Conservation (phyloP, 805 yeast genomes). For the Kodamaea jinghongensis region DNA sequence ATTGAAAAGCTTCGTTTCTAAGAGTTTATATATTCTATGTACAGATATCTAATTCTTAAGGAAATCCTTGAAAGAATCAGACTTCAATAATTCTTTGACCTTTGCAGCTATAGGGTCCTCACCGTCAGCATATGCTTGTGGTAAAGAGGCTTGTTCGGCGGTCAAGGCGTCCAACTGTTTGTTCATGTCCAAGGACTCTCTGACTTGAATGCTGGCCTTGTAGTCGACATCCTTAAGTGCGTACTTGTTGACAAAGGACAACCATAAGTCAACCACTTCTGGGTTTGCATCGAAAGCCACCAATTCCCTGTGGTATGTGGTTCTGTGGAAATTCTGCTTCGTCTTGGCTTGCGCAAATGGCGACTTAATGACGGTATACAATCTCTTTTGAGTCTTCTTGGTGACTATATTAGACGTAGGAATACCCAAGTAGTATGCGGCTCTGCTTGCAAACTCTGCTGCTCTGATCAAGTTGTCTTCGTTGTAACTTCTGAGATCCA, state of each 20-base stretch:
- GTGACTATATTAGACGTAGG: constrained; percentile 77
- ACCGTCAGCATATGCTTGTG: constrained; percentile 31
- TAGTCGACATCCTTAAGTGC: constrained; percentile 80
- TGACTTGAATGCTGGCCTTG: constrained; percentile 58
- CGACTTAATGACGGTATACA: constrained; percentile 91
- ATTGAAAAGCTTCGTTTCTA: no score
- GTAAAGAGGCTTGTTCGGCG: constrained; percentile 27
- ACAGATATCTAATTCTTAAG: constrained; percentile 4
- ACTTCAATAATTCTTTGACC: constrained; percentile 67
- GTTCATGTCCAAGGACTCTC: constrained; percentile 36
- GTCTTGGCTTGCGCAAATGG: constrained; percentile 94
- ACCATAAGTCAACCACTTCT: constrained; percentile 78
- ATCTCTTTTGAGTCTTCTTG: constrained; percentile 67
- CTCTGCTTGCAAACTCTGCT: constrained; percentile 83
- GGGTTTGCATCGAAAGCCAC: constrained; percentile 82
- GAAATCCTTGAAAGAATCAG: constrained; percentile 57
- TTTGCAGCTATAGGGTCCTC: constrained; percentile 56
- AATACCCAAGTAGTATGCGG: constrained; percentile 85
- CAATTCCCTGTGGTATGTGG: constrained; percentile 72
- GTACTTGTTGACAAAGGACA: constrained; percentile 74
- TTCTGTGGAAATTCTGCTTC: constrained; percentile 90
- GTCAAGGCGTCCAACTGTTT: constrained; percentile 34
- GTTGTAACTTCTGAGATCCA: constrained; percentile 71
- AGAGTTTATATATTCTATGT: constrained; percentile 7
- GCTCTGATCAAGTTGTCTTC: constrained; percentile 69